A percentile compares a stretch with the other conserved stretches of the same genome.
Conservation (phyloP, 2,329 filamentous ascomycete species). For the Knufia petricola region DNA sequence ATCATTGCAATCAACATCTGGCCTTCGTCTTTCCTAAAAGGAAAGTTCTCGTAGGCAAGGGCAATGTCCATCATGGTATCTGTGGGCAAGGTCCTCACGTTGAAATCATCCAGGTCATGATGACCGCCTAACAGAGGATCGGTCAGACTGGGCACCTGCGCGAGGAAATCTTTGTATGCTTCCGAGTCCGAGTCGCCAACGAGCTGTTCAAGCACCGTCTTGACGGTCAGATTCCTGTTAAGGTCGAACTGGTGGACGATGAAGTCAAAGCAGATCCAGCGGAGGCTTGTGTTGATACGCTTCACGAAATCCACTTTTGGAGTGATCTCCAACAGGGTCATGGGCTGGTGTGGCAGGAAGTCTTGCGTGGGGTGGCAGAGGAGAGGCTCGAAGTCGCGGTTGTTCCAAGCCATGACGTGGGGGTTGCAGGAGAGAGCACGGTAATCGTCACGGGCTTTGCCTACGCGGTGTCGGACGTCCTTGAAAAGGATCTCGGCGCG, state of each 20-base stretch:
- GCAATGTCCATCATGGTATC: slow-evolving; percentile 21
- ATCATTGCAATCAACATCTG: slow-evolving; percentile 12
- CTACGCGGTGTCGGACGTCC: slow-evolving; percentile 13
- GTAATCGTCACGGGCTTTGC: slow-evolving; percentile 22
- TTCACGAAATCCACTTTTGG: slow-evolving; percentile 48
- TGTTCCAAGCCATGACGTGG: slow-evolving; percentile 17
- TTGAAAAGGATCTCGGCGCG: not conserved
- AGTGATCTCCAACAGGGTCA: slow-evolving; percentile 40
- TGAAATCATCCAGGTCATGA: slow-evolving; percentile 16
- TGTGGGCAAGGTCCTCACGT: slow-evolving; percentile 15
- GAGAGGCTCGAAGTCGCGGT: slow-evolving; percentile 18
- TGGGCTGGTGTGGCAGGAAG: slow-evolving; percentile 13
- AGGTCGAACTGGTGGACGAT: slow-evolving; percentile 9
- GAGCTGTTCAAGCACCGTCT: slow-evolving; percentile 12
- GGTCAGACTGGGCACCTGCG: slow-evolving; percentile 15
- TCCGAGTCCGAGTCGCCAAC: slow-evolving; percentile 13
- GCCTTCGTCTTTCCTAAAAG: slow-evolving; percentile 15
- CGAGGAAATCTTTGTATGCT: slow-evolving; percentile 16
- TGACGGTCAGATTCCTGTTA: slow-evolving; percentile 2
- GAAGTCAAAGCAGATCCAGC: slow-evolving; percentile 18
- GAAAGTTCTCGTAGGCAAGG: slow-evolving; percentile 21
- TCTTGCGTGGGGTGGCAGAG: slow-evolving; percentile 13
- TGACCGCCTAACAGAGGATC: slow-evolving; percentile 19
- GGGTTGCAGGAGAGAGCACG: slow-evolving; percentile 15
- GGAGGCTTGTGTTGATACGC: slow-evolving; percentile 33